Conservation (phyloP, 257 asterid species). For the Paraleonurus japonicus region DNA sequence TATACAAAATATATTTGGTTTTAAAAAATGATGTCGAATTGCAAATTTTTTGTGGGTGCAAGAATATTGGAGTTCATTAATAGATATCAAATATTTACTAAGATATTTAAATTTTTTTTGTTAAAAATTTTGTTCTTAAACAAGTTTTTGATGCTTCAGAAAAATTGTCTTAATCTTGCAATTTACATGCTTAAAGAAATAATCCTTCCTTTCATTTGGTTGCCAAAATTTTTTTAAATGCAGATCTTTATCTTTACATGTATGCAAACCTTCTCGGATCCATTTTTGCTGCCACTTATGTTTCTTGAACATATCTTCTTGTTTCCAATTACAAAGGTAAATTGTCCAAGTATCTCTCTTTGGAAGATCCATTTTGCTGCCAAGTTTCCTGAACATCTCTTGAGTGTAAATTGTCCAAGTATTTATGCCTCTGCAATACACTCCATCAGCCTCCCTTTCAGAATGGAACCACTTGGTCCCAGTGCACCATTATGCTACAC, state of each 20-base stretch:
- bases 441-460: slow-evolving; percentile 82
- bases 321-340: slow-evolving; percentile 43
- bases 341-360: slow-evolving; percentile 41
- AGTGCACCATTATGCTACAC: slow-evolving; percentile 46
- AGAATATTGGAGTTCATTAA: no score
- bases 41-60: no score
- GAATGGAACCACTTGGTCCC: slow-evolving; percentile 76
- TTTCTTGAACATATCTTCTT: background rate
- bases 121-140: no score
- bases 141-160: no score
- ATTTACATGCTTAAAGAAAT: no score
- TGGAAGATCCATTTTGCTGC: no score
- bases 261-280: background rate
- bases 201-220: background rate
- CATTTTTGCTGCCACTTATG: slow-evolving; percentile 2
- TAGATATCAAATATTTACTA: no score
- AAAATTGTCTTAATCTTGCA: no score
- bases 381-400: no score
- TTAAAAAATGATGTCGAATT: no score
- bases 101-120: no score
- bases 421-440: slow-evolving; percentile 90
- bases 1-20: no score
- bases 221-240: background rate
- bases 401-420: slow-evolving; percentile 58
- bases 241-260: background rate